A percentile compares a stretch with the other conserved stretches of the same genome.
Conservation (phyloP, 768 basidiomycete genomes). For the Pleurotus giganteus region DNA sequence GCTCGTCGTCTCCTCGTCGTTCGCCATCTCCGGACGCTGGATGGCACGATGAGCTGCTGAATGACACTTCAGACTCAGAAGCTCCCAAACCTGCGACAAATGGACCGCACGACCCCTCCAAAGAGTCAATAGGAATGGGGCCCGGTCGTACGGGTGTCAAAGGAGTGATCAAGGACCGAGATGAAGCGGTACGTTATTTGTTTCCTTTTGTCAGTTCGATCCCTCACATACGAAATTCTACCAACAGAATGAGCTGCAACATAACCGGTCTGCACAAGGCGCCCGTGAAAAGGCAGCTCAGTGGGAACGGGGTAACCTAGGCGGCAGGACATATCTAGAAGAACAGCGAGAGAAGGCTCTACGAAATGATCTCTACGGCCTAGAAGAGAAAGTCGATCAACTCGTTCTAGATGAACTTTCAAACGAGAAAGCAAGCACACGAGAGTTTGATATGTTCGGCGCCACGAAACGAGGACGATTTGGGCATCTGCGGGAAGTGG, state of each 20-base stretch:
- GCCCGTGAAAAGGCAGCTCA: conserved; percentile 51
- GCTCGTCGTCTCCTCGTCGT: conserved; percentile 63
- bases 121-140: conserved; percentile 78
- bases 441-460: conserved; percentile 44
- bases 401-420: conserved; percentile 41
- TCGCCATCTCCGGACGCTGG: conserved; percentile 58
- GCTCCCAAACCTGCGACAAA: conserved; percentile 25
- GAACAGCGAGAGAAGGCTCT: conserved; percentile 60
- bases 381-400: conserved; percentile 45
- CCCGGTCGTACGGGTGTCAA: conserved; percentile 87
- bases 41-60: conserved; percentile 52
- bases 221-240: background rate
- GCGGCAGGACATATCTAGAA: conserved; percentile 73
- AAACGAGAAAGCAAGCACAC: conserved; percentile 19
- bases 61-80: conserved; percentile 45
- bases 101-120: background rate
- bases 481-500: conserved; percentile 82
- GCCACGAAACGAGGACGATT: conserved; percentile 54
- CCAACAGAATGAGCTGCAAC: conserved; percentile 33
- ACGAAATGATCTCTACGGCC: conserved; percentile 15
- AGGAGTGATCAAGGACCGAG: conserved; percentile 79
- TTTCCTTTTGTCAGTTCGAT: background rate
- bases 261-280: conserved; percentile 36
- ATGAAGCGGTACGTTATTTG: conserved; percentile 50
- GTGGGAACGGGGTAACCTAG: conserved; percentile 60